These are phyloP conservation scores for Eucalyptus polybractea DNA, from an alignment of 345 rosid genomes.

Conservation along the genomic window DNA sequence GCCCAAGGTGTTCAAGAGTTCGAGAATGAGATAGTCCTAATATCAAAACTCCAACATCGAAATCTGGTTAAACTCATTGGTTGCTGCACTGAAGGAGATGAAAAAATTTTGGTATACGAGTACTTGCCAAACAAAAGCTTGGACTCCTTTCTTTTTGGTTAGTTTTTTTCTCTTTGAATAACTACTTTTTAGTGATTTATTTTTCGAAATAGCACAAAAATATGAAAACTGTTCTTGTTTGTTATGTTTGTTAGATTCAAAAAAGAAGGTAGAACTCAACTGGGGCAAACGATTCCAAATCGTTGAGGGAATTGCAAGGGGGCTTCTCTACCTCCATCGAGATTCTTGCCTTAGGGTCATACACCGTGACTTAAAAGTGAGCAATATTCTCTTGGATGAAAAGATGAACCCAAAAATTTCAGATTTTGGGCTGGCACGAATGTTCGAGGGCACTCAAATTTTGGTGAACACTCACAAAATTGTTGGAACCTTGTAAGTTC, in stretches of 20 bases:
- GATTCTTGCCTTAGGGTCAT: conserved; percentile 23
- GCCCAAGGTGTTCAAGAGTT: conserved; percentile 52
- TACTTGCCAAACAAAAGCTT: background rate
- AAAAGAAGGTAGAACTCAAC: background rate
- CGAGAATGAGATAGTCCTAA: conserved; percentile 37
- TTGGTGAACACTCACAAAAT: conserved; percentile 3
- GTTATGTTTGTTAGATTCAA: background rate
- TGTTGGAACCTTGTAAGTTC: conserved; percentile 11
- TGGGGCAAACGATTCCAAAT: conserved; percentile 17
- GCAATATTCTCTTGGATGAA: conserved; percentile 15
- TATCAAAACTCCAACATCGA: conserved; percentile 49
- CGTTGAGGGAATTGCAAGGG: conserved; percentile 18
- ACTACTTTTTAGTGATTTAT: accelerated
- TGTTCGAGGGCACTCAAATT: background rate
- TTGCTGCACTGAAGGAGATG: conserved; percentile 43
- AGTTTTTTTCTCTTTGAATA: background rate
- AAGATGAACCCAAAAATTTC: conserved; percentile 23
- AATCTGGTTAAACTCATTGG: conserved; percentile 54
- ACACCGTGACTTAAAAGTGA: conserved; percentile 20
- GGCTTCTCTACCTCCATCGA: conserved; percentile 15
- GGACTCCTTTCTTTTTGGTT: background rate
- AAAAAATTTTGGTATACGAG: conserved; percentile 50
- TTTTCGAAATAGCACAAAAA: background rate
- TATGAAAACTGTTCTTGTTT: background rate
- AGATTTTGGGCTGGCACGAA: conserved; percentile 23